Evolutionary conservation across 1,139 yeast genomes (phyloP).

Genomic region (Candida tropicalis): DNA sequence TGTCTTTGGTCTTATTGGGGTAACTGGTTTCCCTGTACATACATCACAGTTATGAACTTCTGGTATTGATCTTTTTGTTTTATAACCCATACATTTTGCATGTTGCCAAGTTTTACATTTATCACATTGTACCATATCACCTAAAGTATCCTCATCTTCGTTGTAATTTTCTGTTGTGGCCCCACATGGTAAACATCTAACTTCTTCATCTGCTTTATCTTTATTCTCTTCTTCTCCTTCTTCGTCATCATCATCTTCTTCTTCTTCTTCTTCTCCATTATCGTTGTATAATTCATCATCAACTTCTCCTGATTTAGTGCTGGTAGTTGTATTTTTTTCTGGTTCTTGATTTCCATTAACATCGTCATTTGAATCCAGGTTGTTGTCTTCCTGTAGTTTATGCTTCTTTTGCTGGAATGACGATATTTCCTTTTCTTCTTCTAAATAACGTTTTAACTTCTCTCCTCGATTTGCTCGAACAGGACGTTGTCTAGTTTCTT

Average conservation of each 20-base stretch:
- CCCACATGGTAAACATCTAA: slow-evolving; percentile 67
- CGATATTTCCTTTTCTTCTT: not conserved
- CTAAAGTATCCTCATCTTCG: slow-evolving; percentile 59
- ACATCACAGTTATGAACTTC: slow-evolving; percentile 35
- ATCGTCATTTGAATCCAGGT: not conserved
- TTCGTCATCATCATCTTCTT: slow-evolving; percentile 12
- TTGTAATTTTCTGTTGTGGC: slow-evolving; percentile 64
- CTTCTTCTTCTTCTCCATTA: slow-evolving; percentile 10
- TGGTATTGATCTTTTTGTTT: slow-evolving; percentile 28
- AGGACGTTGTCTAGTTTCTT: slow-evolving; percentile 3
- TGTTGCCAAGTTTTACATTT: slow-evolving; percentile 86
- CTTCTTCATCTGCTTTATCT: slow-evolving; percentile 39
- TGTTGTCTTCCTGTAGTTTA: not conserved
- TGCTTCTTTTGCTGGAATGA: not conserved
- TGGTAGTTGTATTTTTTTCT: not conserved
- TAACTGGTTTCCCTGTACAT: slow-evolving; percentile 21
- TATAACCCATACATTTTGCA: slow-evolving; percentile 66
- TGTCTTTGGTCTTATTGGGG: not conserved
- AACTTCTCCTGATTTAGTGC: not conserved
- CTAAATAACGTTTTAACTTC: slow-evolving; percentile 2
- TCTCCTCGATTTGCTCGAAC: slow-evolving; percentile 6
- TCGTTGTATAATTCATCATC: no score
- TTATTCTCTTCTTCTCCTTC: slow-evolving; percentile 17
- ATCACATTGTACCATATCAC: slow-evolving; percentile 76
- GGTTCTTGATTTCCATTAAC: not conserved